These are phyloP conservation scores for Scedosporium dehoogii DNA, from an alignment of 2,329 filamentous ascomycete genomes.

Conservation along the genomic window DNA sequence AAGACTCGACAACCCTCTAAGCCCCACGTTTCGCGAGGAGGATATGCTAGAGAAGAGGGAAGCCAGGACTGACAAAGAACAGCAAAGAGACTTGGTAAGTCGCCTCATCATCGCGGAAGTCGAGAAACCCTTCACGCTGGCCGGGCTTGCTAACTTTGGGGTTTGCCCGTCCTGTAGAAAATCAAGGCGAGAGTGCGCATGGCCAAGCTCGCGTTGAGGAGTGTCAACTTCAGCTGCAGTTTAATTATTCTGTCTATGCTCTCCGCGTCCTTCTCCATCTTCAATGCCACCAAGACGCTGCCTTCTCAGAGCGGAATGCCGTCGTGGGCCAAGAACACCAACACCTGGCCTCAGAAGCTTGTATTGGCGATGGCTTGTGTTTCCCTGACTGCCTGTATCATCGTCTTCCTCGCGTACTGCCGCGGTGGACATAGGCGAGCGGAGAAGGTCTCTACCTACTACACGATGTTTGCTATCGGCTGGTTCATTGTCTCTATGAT, in stretches of 20 bases:
- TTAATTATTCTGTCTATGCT: slow-evolving; percentile 90
- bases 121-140: no score
- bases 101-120: not conserved
- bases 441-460: slow-evolving; percentile 90
- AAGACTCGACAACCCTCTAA: slow-evolving; percentile 66
- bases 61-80: slow-evolving; percentile 69
- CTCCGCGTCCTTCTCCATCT: slow-evolving; percentile 79
- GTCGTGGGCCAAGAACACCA: slow-evolving; percentile 71
- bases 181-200: slow-evolving; percentile 84
- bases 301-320: slow-evolving; percentile 71
- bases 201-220: slow-evolving; percentile 89
- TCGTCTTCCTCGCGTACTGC: slow-evolving; percentile 79
- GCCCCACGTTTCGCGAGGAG: slow-evolving; percentile 87
- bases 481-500: slow-evolving; percentile 91
- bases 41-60: slow-evolving; percentile 79
- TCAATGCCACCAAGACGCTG: slow-evolving; percentile 73
- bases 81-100: slow-evolving; percentile 79
- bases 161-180: slow-evolving; percentile 47
- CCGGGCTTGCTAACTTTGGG: not conserved
- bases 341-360: slow-evolving; percentile 81
- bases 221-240: slow-evolving; percentile 94
- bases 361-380: slow-evolving; percentile 70
- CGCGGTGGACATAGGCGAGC: slow-evolving; percentile 79
- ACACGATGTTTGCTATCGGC: slow-evolving; percentile 83
- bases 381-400: slow-evolving; percentile 68